Percentiles rank a stretch among this genome's conserved stretches.
Conservation (phyloP, 805 yeast species). For the Ogataea ramenticola region DNA sequence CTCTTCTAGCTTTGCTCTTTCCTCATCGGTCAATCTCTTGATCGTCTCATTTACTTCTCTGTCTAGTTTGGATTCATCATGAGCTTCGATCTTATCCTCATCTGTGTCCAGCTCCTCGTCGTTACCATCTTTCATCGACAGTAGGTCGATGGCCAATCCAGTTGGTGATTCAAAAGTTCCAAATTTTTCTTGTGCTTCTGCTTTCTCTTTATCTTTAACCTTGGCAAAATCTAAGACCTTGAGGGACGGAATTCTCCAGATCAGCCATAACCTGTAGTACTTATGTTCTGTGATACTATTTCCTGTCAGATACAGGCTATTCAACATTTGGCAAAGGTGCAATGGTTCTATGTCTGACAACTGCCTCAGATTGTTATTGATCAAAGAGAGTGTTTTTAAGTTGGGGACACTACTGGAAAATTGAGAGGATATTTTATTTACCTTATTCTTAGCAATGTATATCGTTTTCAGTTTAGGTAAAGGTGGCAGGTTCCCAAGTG, state of each 20-base stretch:
- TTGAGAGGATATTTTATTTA: slow-evolving; percentile 33
- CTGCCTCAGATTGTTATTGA: slow-evolving; percentile 41
- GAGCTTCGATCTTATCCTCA: background rate
- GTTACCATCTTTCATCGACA: slow-evolving; percentile 8
- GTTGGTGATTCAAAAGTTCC: slow-evolving; percentile 25
- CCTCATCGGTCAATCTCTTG: slow-evolving; percentile 46
- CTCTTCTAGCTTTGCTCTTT: slow-evolving; percentile 40
- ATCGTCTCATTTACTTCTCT: slow-evolving; percentile 11
- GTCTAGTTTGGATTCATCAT: background rate
- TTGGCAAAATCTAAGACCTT: slow-evolving; percentile 61
- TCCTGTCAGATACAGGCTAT: slow-evolving; percentile 43
- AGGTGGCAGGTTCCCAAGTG: slow-evolving; percentile 43
- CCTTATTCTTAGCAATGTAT: slow-evolving; percentile 56
- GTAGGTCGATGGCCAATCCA: slow-evolving; percentile 23
- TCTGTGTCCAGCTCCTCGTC: slow-evolving; percentile 14
- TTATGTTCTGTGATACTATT: slow-evolving; percentile 47
- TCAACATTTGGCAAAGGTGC: slow-evolving; percentile 32
- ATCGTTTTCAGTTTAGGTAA: slow-evolving; percentile 40
- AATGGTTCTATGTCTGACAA: slow-evolving; percentile 36
- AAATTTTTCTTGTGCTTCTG: slow-evolving; percentile 35
- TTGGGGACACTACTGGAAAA: slow-evolving; percentile 39
- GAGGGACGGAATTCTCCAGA: slow-evolving; percentile 59
- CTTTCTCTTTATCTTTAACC: slow-evolving; percentile 50
- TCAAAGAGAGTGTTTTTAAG: slow-evolving; percentile 44
- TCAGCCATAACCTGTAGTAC: slow-evolving; percentile 51